Evolutionary conservation across 768 basidiomycete genomes (phyloP), one percentile per base, ranked within the genome.

Genomic region (Rhizopogon rudus): DNA sequence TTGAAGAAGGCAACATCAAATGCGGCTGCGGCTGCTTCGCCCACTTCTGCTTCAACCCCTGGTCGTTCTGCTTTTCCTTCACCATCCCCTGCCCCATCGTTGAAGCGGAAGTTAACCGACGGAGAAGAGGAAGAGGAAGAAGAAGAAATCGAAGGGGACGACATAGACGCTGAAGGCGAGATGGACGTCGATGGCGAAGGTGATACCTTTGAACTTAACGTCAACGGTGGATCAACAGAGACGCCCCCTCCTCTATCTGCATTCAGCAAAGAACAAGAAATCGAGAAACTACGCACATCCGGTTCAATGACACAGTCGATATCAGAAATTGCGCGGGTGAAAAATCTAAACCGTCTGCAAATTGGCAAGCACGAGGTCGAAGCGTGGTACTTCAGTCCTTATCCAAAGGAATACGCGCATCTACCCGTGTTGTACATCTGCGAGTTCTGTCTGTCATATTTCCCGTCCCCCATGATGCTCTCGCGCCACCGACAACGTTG

Each of bases 341-440:
- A 98, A 78, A 99, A 99, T 69, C 80, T 99, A 62, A 97, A 98
- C 71, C 86, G 91, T 56, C 81, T 99, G 29, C 93, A 96, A 70
- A 98, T 99, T 58, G 97, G 97, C 55, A 85, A 83, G 68, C 88
- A 97, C 75, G 93, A 97, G 73, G 92, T 99, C 62, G 97, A 99
- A 63, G 88, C 97, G n/a, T 99, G 97, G 97, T 99, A 99, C 73
- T 98, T 98, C 79, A 94, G 91, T 65, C 97, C 97, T 22, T 99
- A 98, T 75, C 97, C 97, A 10, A 89, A 92, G 73, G 97, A 98
- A 75, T 98, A 92, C 75, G 93, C 97, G 44, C 91, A 98, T 71
- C 83, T 96, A 28, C 93, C 95, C 17, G 76, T 95, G 58, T 81
- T 99, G 44, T 98, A 95, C 79, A 86, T 99, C 67, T 99, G 97